These are phyloP conservation scores for Penicillium glabrum DNA, from an alignment of 2,329 filamentous ascomycete species.

Conservation along the genomic window DNA sequence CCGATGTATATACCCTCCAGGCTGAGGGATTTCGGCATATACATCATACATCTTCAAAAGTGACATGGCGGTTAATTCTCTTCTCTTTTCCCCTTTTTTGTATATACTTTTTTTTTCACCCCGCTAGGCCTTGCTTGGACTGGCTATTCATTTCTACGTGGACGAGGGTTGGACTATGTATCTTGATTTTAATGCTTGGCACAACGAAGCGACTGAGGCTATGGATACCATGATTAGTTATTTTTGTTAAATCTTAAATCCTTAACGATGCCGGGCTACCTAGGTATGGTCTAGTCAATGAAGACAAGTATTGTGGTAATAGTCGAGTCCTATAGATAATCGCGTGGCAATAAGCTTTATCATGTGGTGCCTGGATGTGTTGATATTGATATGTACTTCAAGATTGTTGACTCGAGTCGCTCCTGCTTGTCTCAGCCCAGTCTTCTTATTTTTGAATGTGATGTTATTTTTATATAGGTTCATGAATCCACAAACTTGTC, in stretches of 20 bases:
- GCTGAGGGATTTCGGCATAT: not conserved
- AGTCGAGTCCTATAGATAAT: not conserved
- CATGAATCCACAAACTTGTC: not conserved
- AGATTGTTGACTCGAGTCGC: not conserved
- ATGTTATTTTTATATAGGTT: not conserved
- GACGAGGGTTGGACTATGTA: conserved; percentile 5
- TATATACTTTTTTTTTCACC: not conserved
- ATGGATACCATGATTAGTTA: conserved; percentile 28
- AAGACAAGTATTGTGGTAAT: not conserved
- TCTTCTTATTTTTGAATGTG: not conserved
- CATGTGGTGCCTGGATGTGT: not conserved
- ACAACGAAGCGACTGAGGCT: conserved; percentile 27
- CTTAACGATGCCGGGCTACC: not conserved
- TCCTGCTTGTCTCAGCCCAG: not conserved
- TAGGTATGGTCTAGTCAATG: not conserved
- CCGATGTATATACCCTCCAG: conserved; percentile 16
- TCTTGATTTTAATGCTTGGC: conserved; percentile 20
- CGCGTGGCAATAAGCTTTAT: not conserved
- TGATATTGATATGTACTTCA: too few relatives aligned
- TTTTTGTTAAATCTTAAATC: not conserved
- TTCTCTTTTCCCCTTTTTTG: conserved; percentile 3
- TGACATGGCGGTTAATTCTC: conserved; percentile 3
- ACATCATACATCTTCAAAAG: conserved; percentile 10
- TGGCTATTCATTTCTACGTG: not conserved
- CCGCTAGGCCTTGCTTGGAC: not conserved